Evolutionary conservation across 148 eudicot genomes (phyloP), one percentile per base, ranked within the genome.

Genomic region (Heliosperma pusillum): DNA sequence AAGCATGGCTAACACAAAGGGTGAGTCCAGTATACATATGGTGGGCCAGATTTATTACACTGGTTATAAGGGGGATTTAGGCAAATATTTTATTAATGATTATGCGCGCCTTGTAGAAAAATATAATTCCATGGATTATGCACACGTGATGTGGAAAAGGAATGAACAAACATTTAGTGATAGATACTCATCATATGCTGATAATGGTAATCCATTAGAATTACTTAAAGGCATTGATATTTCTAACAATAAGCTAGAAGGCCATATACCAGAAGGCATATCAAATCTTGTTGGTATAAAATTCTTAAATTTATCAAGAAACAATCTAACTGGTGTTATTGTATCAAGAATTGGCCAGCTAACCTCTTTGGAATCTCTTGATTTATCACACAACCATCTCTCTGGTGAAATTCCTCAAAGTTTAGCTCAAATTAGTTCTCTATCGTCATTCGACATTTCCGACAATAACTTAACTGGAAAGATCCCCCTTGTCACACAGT

Each of bases 311-410:
- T 10, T 77, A 44, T 77, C 79, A n/a, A 17, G 26, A 2, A 77
- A 77, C 69, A 27, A 59, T 22, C 22, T 77, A 12, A 70, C n/a
- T 11, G 79, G 79, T 17, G 13, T 19, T 8, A 76, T 69, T 20
- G 10, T 42, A 8, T 55, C 67, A 33, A 47, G 7, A 13, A 64
- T 69, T 2, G 77, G 69, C 15, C 68, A 24, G 15, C 30, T 74
- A 9, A 45, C 58, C 8, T 22, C 76, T 36, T 33, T 73, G 17
- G 55, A 73, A 4, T 42, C 16, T 21, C 45, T 72, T 36, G 75
- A 59, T 40, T 21, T 72, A n/a, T 33, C 53, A 22, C 3, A 40
- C 8, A 72, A 72, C 27, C 29, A 36, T 30, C 66, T 73, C 27
- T 60, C 56, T 7, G 67, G 67, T 20, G 27, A 60, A 27, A 71